Conservation (phyloP, 495 filamentous ascomycete species). For the Hypoxylon perforatum region DNA sequence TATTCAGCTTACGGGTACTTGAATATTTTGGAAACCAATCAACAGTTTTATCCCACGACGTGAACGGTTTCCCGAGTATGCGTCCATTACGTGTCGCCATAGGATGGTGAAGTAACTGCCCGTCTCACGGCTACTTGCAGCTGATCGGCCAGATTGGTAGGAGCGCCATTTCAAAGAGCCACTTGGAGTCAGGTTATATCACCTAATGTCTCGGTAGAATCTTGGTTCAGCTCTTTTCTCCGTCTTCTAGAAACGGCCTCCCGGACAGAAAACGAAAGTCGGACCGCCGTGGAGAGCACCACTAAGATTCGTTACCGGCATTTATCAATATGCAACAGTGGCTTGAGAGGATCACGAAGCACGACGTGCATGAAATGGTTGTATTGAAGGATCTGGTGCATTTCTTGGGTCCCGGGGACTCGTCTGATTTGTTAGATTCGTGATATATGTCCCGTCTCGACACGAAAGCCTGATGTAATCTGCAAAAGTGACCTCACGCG, state of each 20-base stretch:
- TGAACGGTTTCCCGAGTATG: not conserved
- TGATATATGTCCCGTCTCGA: conserved; percentile 5
- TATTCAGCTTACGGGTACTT: conserved; percentile 1
- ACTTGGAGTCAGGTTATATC: not conserved
- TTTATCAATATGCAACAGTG: conserved; percentile 33
- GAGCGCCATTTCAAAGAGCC: conserved; percentile 3
- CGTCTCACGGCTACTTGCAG: conserved; percentile 37
- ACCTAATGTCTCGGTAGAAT: conserved; percentile 8
- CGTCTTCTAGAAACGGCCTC: not conserved
- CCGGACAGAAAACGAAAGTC: not conserved
- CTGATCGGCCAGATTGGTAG: conserved; percentile 25
- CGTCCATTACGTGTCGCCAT: conserved; percentile 29
- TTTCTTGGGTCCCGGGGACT: not conserved
- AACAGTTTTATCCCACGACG: not conserved
- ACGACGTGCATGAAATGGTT: conserved; percentile 3
- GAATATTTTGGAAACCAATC: not conserved
- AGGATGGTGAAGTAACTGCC: conserved; percentile 16
- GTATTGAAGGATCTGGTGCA: not conserved
- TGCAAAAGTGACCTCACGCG: conserved; percentile 9
- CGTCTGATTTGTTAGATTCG: conserved; percentile 21
- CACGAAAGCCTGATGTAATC: conserved; percentile 1
- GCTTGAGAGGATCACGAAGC: conserved; percentile 5
- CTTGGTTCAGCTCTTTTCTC: conserved; percentile 8
- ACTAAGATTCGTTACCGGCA: conserved; percentile 17
- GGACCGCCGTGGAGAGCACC: conserved; percentile 11